Base-by-base conservation (phyloP, 192 early-diverging fungal genomes). In the Paraglomus occultum region DNA sequence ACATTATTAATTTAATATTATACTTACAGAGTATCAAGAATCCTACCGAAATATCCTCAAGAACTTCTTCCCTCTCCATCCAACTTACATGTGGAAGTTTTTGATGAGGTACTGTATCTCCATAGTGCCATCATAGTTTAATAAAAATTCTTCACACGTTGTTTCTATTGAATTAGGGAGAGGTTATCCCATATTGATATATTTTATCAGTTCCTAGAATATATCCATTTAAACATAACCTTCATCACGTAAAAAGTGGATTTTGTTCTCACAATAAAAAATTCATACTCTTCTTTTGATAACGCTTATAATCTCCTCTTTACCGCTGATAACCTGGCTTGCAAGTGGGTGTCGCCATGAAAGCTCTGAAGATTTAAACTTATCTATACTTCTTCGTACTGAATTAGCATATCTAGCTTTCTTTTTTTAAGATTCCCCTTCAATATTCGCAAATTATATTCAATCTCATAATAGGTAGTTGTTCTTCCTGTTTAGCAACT, bases 91-190 rank as follows among this genome's bases (percentile, higher is more conserved):
- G 38, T 8, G 58, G 43, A 60, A 60, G 58, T 60, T 60, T 60
- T 60, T 60, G 58, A 11, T 23, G n/a, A 60, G 58, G 58, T 38
- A 60, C n/a, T n/a, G n/a, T n/a, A n/a, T 60, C 58, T 60, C 58
- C 38, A 39, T 60, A 60, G 38, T 11, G 17, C 58, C 58, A 60
- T 60, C 58, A 39, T 60, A 60, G 38, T 60, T 60, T 60, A n/a
- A 42, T 60, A 60, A 38, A 60, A 60, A 60, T 11, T 39, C 38
- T 11, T 60, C 38, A 39, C 58, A 60, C 43, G 17, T n/a, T 60
- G 22, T 60, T 60, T 60, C 58, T 23, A 60, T 60, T 39, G 58
- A 60, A n/a, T 38, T 9, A 60, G 58, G 58, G 58, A 39, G 58
- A 60, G 58, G 6, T 60, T 11, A 9, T 60, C 43, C 8, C 58